A percentile compares a stretch with the other conserved stretches of the same genome.
These are phyloP conservation scores for Suillus bovinus DNA, from an alignment of 768 basidiomycete genomes.

Conservation along the genomic window DNA sequence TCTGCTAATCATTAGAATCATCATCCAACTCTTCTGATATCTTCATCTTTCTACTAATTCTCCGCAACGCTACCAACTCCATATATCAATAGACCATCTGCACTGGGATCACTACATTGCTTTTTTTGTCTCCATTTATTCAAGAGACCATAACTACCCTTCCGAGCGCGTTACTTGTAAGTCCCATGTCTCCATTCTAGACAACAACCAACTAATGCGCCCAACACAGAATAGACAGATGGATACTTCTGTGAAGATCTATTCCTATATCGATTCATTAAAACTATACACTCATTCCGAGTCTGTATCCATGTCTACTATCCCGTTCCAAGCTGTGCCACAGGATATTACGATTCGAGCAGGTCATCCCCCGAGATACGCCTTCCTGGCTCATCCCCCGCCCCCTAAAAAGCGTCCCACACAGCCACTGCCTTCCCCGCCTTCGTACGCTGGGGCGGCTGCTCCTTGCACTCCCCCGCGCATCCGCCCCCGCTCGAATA, in stretches of 20 bases:
- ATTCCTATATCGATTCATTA: conserved; percentile 1
- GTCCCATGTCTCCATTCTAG: conserved; percentile 1
- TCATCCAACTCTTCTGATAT: conserved; percentile 5
- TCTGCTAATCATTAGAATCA: background rate
- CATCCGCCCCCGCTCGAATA: conserved; percentile 40
- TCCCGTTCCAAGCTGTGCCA: conserved; percentile 12
- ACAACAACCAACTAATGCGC: conserved; percentile 5
- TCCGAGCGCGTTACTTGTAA: conserved; percentile 5
- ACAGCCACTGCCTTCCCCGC: conserved; percentile 30
- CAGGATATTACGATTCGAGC: conserved; percentile 18
- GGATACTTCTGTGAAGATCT: conserved; percentile 1
- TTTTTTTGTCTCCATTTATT: conserved; percentile 1
- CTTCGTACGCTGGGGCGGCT: conserved; percentile 1
- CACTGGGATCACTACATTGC: conserved; percentile 3
- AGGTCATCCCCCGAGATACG: conserved; percentile 27
- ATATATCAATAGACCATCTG: conserved; percentile 4
- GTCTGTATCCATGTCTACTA: conserved; percentile 8
- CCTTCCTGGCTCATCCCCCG: conserved; percentile 44
- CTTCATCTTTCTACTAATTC: background rate
- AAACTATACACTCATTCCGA: conserved; percentile 3
- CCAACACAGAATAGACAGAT: conserved; percentile 11
- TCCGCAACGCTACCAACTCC: background rate
- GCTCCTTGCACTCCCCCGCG: conserved; percentile 19
- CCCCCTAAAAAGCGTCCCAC: conserved; percentile 37
- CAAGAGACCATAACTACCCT: background rate